Base-by-base conservation (phyloP, 768 basidiomycete species). In the Leccinum obscurum region DNA sequence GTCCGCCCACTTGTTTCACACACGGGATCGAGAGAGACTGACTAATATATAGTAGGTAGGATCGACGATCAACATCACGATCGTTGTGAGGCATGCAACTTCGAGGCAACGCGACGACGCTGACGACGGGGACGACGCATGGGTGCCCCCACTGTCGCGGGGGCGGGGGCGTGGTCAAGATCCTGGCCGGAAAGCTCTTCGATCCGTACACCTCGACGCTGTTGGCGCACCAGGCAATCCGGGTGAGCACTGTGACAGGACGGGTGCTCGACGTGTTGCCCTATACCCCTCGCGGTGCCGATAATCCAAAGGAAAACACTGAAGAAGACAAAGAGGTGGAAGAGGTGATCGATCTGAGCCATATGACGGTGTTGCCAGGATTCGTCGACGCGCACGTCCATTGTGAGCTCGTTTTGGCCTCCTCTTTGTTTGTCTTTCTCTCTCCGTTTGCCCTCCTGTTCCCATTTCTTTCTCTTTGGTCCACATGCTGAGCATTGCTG, bases 161-260 rank as follows among this genome's bases (percentile, higher is more conserved):
- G 5, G 24, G 8, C 24, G 48, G 14, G 15, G 46, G 24, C 6
- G 49, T 35, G 9, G n/a, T 51, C 34, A 46, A 30, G 53, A 58
- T 76, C 60, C 66, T 81, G 35, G 83, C 82, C 0, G 82, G 82
- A 2, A 75, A 78, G 63, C 69, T 85, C 14, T 87, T 85, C 64
- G 82, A 86, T 68, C 77, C 83, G 0, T 68, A 77, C 49, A 67
- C 69, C 6, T 74, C 78, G 54, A 61, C 71, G 37, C 67, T 88
- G 28, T 61, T 80, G n/a, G 66, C 75, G 34, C 73, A 82, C 57
- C 80, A 76, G 61, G 72, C 80, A 35, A 80, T 87, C 60, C 79
- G 78, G 24, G 76, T 86, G 50, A 79, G 81, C 55, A 69, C 65
- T 10, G 67, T 72, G 10, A 74, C 76, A 35, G 85, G 85, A 7